Conservation (phyloP, 176 grass and related monocot species). For the Zizania latifolia region DNA sequence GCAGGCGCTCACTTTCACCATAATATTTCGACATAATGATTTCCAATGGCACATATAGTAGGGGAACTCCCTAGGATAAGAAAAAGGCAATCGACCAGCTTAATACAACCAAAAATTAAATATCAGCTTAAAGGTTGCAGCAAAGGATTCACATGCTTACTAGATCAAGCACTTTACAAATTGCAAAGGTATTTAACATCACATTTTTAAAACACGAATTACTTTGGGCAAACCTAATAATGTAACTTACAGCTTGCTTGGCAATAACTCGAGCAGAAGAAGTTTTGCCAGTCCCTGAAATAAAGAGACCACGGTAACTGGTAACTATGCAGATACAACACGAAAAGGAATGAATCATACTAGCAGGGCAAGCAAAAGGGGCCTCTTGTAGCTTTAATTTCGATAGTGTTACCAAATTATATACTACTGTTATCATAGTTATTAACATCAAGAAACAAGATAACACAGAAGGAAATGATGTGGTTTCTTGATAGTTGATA, state of each 20-base stretch:
- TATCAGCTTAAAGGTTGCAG: neutral
- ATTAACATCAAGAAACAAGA: constrained; percentile 1
- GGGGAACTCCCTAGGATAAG: constrained; percentile 69
- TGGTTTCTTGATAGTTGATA: neutral
- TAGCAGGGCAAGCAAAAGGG: neutral
- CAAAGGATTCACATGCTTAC: constrained; percentile 4
- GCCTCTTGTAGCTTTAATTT: neutral
- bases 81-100: neutral
- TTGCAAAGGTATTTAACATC: neutral
- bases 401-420: neutral
- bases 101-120: neutral
- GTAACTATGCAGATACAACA: neutral
- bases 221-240: constrained; percentile 2
- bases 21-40: constrained; percentile 98
- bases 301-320: neutral
- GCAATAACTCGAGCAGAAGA: constrained; percentile 92
- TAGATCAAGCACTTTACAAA: neutral
- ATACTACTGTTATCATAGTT: neutral
- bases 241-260: constrained; percentile 79
- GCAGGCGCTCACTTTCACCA: constrained; percentile 86
- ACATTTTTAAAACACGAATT: neutral
- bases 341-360: neutral
- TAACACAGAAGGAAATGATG: neutral
- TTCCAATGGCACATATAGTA: constrained; percentile 92
- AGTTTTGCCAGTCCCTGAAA: constrained; percentile 86